Evolutionary conservation across 2,329 filamentous ascomycete species (phyloP).

Genomic region (Phyllosticta citriasiana): DNA sequence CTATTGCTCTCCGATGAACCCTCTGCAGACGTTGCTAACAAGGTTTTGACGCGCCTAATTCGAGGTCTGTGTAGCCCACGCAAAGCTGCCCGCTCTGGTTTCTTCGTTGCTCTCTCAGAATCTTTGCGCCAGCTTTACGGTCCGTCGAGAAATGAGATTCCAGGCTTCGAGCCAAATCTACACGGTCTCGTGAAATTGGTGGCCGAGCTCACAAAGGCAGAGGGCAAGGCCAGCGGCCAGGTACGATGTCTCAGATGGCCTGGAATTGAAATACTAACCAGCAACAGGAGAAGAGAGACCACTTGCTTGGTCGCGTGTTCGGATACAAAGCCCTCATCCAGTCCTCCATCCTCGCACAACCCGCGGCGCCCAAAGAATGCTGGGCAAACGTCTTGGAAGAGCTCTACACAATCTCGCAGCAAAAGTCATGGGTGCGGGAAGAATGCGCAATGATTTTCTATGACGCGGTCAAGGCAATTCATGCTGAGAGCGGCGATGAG

Average conservation of each 20-base stretch:
- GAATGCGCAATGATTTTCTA: conserved; percentile 79
- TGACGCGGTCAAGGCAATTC: conserved; percentile 53
- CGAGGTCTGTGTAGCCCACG: conserved; percentile 81
- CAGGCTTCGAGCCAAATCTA: conserved; percentile 29
- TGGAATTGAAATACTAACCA: not conserved
- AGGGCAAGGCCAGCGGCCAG: conserved; percentile 44
- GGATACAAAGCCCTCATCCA: conserved; percentile 79
- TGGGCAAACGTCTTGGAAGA: conserved; percentile 63
- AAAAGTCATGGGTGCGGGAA: conserved; percentile 81
- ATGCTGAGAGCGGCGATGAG: conserved; percentile 35
- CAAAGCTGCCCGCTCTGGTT: conserved; percentile 80
- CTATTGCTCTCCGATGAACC: conserved; percentile 31
- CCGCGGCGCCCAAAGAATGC: conserved; percentile 41
- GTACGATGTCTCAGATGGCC: conserved; percentile 27
- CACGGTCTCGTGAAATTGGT: conserved; percentile 41
- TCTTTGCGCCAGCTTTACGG: conserved; percentile 62
- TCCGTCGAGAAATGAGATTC: conserved; percentile 18
- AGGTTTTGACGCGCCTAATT: conserved; percentile 49
- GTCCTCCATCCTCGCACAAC: conserved; percentile 59
- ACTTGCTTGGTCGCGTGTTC: conserved; percentile 76
- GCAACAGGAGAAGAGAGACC: conserved; percentile 70
- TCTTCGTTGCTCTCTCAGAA: conserved; percentile 81
- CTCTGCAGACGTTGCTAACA: conserved; percentile 28
- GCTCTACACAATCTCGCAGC: conserved; percentile 62
- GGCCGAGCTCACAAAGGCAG: conserved; percentile 41